Percentiles rank a stretch among this genome's conserved stretches.
Evolutionary conservation across 2,329 filamentous ascomycete species (phyloP).

Genomic region (Cercospora berteroae): DNA sequence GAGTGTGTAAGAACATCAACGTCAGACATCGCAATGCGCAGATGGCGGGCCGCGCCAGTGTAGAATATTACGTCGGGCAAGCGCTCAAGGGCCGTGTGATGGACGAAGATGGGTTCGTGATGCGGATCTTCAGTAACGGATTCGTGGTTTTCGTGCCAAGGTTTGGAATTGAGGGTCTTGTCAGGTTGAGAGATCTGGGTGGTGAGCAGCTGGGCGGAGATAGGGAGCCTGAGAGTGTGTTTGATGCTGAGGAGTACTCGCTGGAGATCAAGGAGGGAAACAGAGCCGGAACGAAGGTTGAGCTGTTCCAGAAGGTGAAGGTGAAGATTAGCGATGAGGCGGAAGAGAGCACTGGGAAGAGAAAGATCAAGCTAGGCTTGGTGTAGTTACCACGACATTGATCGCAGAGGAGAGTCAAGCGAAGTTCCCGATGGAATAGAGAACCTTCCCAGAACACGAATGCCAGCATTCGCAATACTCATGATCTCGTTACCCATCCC

Average conservation of each 20-base stretch:
- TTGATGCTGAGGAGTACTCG: slow-evolving; percentile 81
- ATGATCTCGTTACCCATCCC: neutral
- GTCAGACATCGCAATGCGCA: slow-evolving; percentile 95
- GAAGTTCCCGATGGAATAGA: neutral
- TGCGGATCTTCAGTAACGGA: slow-evolving; percentile 96
- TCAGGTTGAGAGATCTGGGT: slow-evolving; percentile 79
- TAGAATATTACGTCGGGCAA: slow-evolving; percentile 98
- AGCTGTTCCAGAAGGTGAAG: slow-evolving; percentile 87
- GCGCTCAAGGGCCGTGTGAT: slow-evolving; percentile 74
- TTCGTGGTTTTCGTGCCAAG: slow-evolving; percentile 94
- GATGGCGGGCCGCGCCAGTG: slow-evolving; percentile 86
- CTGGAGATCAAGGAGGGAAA: slow-evolving; percentile 57
- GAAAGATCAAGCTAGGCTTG: slow-evolving; percentile 72
- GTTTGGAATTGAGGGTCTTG: slow-evolving; percentile 92
- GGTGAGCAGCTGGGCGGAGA: slow-evolving; percentile 48
- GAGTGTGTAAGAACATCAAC: slow-evolving; percentile 98
- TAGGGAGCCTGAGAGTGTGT: slow-evolving; percentile 72
- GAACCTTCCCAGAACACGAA: neutral
- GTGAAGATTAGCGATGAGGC: slow-evolving; percentile 89
- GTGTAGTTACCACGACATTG: slow-evolving; percentile 31
- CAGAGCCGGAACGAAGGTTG: slow-evolving; percentile 55
- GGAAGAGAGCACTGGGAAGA: slow-evolving; percentile 94
- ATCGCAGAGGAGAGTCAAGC: neutral
- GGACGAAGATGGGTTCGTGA: slow-evolving; percentile 90
- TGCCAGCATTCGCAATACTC: neutral